These are phyloP conservation scores for Syncephalastrum sp. DNA, from an alignment of 371 early-diverging fungal genomes.

Conservation along the genomic window DNA sequence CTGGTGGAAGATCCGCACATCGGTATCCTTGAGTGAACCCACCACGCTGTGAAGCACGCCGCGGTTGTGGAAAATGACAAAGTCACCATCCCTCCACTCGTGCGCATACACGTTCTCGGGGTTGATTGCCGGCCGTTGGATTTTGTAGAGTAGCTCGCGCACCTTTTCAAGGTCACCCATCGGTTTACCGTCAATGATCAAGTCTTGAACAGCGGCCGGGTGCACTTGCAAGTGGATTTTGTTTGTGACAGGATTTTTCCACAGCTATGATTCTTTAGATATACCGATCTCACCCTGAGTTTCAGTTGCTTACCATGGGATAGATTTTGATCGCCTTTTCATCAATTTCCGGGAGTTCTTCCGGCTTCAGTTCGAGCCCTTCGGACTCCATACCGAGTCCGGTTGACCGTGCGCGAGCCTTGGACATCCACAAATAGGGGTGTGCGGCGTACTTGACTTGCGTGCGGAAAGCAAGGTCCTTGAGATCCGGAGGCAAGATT, in stretches of 20 bases:
- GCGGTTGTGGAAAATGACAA: slow-evolving; percentile 52
- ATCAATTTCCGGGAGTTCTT: slow-evolving; percentile 42
- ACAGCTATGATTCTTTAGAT: slow-evolving; percentile 22
- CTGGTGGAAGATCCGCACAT: slow-evolving; percentile 47
- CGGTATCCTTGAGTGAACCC: slow-evolving; percentile 39
- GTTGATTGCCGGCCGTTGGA: slow-evolving; percentile 46
- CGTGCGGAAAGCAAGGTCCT: slow-evolving; percentile 47
- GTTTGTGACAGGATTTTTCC: slow-evolving; percentile 51
- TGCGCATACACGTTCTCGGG: slow-evolving; percentile 50
- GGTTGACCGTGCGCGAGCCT: slow-evolving; percentile 33
- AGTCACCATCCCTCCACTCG: slow-evolving; percentile 50
- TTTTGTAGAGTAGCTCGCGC: slow-evolving; percentile 38
- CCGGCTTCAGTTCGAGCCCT: slow-evolving; percentile 34
- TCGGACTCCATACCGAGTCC: slow-evolving; percentile 50
- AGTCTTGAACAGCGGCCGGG: slow-evolving; percentile 44
- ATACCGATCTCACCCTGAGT: background rate
- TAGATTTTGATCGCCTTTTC: slow-evolving; percentile 43
- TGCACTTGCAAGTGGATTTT: slow-evolving; percentile 53
- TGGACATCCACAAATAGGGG: slow-evolving; percentile 55
- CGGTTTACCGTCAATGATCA: slow-evolving; percentile 51
- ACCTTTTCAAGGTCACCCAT: slow-evolving; percentile 47
- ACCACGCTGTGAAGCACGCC: slow-evolving; percentile 49
- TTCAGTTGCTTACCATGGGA: slow-evolving; percentile 40
- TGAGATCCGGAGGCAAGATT: slow-evolving; percentile 41
- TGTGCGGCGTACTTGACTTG: slow-evolving; percentile 51